These are phyloP conservation scores for Kentomonas sorsogonicus DNA, from an alignment of 208 protist species.

Conservation along the genomic window DNA sequence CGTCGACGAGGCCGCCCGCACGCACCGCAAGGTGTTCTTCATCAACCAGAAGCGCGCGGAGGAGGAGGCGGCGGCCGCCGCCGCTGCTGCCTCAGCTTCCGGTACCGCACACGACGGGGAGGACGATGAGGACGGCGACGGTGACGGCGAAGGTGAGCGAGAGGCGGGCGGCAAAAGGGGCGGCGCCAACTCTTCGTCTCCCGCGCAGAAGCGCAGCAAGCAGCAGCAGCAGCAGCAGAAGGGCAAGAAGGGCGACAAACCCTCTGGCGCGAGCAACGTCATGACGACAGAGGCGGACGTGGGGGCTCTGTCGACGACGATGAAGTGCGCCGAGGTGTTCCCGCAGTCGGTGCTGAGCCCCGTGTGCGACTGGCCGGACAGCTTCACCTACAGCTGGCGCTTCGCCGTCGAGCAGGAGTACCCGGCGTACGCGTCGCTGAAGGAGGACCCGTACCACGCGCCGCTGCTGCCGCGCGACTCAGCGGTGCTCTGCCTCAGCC, in stretches of 20 bases:
- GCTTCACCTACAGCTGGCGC: constrained; percentile 55
- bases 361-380: constrained; percentile 69
- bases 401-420: constrained; percentile 48
- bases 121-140: too few species aligned
- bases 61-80: too few species aligned
- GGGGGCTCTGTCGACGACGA: constrained; percentile 19
- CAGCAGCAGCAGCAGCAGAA: neutral
- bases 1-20: constrained; percentile 19
- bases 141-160: too few species aligned
- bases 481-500: constrained; percentile 45
- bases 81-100: too few species aligned
- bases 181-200: too few species aligned
- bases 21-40: constrained; percentile 27
- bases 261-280: constrained; percentile 12
- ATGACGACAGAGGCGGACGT: constrained; percentile 8
- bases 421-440: constrained; percentile 40
- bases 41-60: too few species aligned
- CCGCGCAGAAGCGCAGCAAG: neutral
- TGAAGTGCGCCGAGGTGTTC: constrained; percentile 41
- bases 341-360: constrained; percentile 34
- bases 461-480: constrained; percentile 62
- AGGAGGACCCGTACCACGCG: constrained; percentile 71
- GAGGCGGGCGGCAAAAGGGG: too few species aligned
- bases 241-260: neutral
- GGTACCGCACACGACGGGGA: too few species aligned